A percentile compares a stretch with the other conserved stretches of the same genome.
These are phyloP conservation scores for Paspalum notatum DNA, from an alignment of 176 grass and related monocot species.

Conservation along the genomic window DNA sequence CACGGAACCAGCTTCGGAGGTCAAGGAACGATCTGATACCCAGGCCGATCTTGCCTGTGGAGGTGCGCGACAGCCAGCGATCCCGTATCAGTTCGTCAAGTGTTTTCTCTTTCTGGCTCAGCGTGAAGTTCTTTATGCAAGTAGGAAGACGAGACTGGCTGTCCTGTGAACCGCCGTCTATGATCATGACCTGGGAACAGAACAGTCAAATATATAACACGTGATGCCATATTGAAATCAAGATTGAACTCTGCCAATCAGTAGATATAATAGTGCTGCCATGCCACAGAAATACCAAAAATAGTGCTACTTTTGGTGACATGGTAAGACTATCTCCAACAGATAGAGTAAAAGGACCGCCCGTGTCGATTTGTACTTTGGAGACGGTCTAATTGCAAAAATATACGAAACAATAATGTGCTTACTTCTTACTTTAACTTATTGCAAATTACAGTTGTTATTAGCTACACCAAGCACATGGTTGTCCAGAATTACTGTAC, in stretches of 20 bases:
- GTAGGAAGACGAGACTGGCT: constrained; percentile 53
- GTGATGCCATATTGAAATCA: constrained; percentile 20
- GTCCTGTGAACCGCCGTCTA: constrained; percentile 58
- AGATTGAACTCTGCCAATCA: constrained; percentile 32
- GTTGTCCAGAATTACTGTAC: not conserved
- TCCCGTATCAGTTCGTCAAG: constrained; percentile 73
- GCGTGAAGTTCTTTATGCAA: constrained; percentile 70
- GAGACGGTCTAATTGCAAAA: no score
- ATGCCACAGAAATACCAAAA: constrained; percentile 19
- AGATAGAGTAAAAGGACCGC: no score
- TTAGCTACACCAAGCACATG: not conserved
- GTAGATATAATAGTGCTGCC: not conserved
- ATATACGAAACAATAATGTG: not conserved
- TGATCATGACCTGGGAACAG: constrained; percentile 41
- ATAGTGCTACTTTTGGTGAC: not conserved
- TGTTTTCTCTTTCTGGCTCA: constrained; percentile 85
- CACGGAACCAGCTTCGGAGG: constrained; percentile 77
- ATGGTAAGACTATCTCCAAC: no score
- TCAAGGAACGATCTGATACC: constrained; percentile 89
- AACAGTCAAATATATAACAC: not conserved
- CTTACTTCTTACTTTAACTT: not conserved
- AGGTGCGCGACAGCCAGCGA: constrained; percentile 63
- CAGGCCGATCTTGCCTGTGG: constrained; percentile 67
- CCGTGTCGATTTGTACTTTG: no score
- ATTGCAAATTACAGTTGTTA: constrained; percentile 4